Evolutionary conservation across 108 stramenopile species (phyloP).

Genomic region (Pseudonitzschia pungens): DNA sequence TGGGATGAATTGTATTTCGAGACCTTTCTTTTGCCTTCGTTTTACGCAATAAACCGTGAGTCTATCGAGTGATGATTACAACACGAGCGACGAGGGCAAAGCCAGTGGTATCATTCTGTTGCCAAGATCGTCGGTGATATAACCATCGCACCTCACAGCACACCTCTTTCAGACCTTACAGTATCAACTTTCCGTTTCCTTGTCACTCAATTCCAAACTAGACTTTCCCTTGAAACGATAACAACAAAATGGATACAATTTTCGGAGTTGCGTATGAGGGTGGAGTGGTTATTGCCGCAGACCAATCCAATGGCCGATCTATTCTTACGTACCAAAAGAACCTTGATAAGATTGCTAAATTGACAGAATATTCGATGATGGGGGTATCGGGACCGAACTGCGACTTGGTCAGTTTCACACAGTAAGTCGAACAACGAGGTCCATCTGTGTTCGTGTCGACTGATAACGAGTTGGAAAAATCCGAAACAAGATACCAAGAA

Average conservation of each 20-base stretch:
- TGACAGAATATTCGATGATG: conserved; percentile 82
- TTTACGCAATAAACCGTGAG: neutral
- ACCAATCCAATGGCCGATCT: conserved; percentile 87
- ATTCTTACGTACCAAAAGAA: conserved; percentile 88
- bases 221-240: neutral
- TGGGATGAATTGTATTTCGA: neutral
- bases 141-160: neutral
- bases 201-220: neutral
- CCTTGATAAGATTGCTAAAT: conserved; percentile 78
- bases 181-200: neutral
- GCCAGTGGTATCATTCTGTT: neutral
- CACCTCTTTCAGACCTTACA: neutral
- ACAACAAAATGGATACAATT: conserved; percentile 60
- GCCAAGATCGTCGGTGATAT: neutral
- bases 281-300: conserved; percentile 86
- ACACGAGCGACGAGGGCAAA: neutral
- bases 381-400: conserved; percentile 88
- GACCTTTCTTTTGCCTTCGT: conserved; percentile 14
- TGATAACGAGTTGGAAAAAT: neutral
- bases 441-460: neutral
- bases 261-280: conserved; percentile 81
- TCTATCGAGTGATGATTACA: neutral
- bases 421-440: conserved; percentile 45
- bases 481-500: neutral
- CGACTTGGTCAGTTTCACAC: conserved; percentile 88